Evolutionary conservation across 345 rosid species (phyloP).

Genomic region (Eucalyptus curtisii): DNA sequence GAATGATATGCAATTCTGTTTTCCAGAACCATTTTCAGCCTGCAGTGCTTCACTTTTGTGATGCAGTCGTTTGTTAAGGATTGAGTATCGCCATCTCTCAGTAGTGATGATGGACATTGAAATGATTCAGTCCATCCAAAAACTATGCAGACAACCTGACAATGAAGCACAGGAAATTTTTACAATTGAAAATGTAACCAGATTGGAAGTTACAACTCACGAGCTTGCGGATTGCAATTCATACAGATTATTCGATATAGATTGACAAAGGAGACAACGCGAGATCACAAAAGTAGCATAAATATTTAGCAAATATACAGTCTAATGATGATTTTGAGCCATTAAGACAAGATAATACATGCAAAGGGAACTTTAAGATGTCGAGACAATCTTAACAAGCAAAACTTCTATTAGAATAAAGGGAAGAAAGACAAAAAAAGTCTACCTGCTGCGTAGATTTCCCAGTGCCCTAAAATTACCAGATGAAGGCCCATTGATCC

Average conservation of each 20-base stretch:
- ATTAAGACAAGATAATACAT: not conserved
- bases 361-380: not conserved
- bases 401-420: not conserved
- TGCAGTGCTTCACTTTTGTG: not conserved
- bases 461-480: slow-evolving; percentile 5
- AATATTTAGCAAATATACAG: not conserved
- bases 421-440: not conserved
- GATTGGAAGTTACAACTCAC: not conserved
- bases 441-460: slow-evolving; percentile 30
- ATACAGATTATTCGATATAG: not conserved
- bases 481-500: slow-evolving; percentile 8
- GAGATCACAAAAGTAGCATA: not conserved
- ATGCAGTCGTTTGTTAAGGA: not conserved
- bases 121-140: not conserved
- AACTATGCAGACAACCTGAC: not conserved
- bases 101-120: not conserved
- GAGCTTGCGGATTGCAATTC: not conserved
- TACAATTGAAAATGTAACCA: not conserved
- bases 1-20: not conserved
- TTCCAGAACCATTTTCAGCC: not conserved
- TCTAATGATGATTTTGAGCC: not conserved
- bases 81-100: not conserved
- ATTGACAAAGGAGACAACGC: not conserved
- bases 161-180: not conserved
- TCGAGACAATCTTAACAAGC: not conserved